These are phyloP conservation scores for Podila clonocystis DNA, from an alignment of 192 early-diverging fungal species.

Conservation along the genomic window DNA sequence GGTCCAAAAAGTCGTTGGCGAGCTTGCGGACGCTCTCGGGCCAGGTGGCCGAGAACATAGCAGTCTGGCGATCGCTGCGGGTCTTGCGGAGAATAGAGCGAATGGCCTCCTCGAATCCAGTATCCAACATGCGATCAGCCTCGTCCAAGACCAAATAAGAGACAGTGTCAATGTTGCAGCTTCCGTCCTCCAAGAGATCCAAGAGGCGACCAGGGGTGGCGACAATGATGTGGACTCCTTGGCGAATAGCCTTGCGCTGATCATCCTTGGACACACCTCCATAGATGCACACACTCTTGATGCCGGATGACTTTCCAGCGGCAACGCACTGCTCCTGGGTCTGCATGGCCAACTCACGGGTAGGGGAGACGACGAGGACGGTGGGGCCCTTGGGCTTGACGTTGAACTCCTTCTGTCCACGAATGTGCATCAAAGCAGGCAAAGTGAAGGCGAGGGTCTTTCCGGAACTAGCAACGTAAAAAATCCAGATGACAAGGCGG, in stretches of 20 bases:
- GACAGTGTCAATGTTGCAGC: conserved; percentile 81
- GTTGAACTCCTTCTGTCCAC: conserved; percentile 72
- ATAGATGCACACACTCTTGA: conserved; percentile 84
- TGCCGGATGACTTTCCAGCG: conserved; percentile 67
- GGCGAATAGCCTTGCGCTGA: conserved; percentile 62
- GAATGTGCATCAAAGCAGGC: conserved; percentile 87
- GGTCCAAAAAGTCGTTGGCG: conserved; percentile 81
- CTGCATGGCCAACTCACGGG: conserved; percentile 96
- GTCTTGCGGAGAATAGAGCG: conserved; percentile 85
- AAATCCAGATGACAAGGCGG: background rate
- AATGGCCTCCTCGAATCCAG: conserved; percentile 93
- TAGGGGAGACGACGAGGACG: conserved; percentile 91
- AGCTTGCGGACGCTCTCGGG: conserved; percentile 90
- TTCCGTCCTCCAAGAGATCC: conserved; percentile 88
- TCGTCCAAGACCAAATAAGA: conserved; percentile 95
- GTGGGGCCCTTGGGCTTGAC: conserved; percentile 72
- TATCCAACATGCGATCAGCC: conserved; percentile 98
- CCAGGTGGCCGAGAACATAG: conserved; percentile 98
- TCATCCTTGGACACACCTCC: conserved; percentile 88
- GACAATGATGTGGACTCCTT: conserved; percentile 81
- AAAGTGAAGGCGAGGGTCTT: conserved; percentile 96
- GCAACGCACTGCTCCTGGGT: conserved; percentile 87
- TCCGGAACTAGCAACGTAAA: conserved; percentile 63
- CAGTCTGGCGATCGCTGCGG: conserved; percentile 82
- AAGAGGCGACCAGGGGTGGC: conserved; percentile 97